Evolutionary conservation across 2,329 filamentous ascomycete genomes (phyloP).

Genomic region (Helminthosporium solani): DNA sequence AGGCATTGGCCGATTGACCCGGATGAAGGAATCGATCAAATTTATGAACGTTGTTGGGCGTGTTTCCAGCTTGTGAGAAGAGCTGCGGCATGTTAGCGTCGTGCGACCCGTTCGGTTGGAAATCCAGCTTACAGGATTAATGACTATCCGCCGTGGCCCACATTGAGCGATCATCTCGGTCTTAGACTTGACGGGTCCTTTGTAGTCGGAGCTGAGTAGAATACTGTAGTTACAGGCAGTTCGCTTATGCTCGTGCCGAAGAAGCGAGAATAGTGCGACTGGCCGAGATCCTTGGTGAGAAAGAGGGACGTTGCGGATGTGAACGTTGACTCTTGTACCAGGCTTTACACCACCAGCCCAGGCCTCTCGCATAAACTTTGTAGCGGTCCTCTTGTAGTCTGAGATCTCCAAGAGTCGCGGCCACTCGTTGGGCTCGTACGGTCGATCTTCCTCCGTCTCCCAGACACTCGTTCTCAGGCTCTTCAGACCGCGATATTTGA

Average conservation of each 20-base stretch:
- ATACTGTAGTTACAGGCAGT: conserved; percentile 84
- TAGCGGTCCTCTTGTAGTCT: conserved; percentile 86
- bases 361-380: conserved; percentile 74
- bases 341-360: conserved; percentile 83
- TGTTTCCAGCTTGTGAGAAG: conserved; percentile 85
- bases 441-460: conserved; percentile 83
- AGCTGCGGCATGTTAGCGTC: conserved; percentile 45
- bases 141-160: conserved; percentile 79
- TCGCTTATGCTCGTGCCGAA: conserved; percentile 93
- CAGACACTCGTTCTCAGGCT: conserved; percentile 83
- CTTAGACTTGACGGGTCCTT: conserved; percentile 82
- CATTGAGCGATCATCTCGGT: conserved; percentile 89
- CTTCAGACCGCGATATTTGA: conserved; percentile 88
- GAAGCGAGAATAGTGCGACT: conserved; percentile 76
- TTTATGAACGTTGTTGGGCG: conserved; percentile 96
- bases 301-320: conserved; percentile 64
- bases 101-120: neutral
- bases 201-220: conserved; percentile 75
- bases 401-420: conserved; percentile 77
- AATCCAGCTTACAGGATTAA: conserved; percentile 65
- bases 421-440: conserved; percentile 90
- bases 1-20: conserved; percentile 83
- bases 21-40: conserved; percentile 91
- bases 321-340: conserved; percentile 78
- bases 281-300: conserved; percentile 60